Conservation (phyloP, 441 rosid species). For the Aleurites moluccanus region DNA sequence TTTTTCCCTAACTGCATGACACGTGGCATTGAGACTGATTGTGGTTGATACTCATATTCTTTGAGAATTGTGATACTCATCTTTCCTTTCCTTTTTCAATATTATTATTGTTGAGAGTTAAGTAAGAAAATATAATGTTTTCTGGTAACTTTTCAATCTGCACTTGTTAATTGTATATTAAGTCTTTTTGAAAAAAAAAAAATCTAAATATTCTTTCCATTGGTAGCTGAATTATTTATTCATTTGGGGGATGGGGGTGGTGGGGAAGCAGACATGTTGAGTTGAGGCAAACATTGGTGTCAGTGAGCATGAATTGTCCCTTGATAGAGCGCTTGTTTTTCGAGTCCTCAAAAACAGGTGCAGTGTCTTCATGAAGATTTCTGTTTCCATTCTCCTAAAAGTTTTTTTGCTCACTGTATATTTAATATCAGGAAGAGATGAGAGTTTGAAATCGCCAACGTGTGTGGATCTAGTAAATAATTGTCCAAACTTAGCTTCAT, state of each 20-base stretch:
- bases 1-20: background rate
- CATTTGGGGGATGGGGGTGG: background rate
- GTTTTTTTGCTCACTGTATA: slow-evolving; percentile 27
- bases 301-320: slow-evolving; percentile 61
- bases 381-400: slow-evolving; percentile 7
- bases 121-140: too few species aligned
- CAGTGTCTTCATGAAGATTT: slow-evolving; percentile 17
- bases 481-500: slow-evolving; percentile 65
- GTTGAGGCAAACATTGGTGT: slow-evolving; percentile 58
- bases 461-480: slow-evolving; percentile 61
- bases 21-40: background rate
- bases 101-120: background rate
- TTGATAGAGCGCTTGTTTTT: slow-evolving; percentile 74
- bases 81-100: background rate
- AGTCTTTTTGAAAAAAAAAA: background rate
- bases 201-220: background rate
- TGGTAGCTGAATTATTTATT: background rate
- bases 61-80: background rate
- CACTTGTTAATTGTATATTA: background rate
- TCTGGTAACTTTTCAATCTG: too few species aligned
- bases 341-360: slow-evolving; percentile 58
- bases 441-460: slow-evolving; percentile 55
- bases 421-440: slow-evolving; percentile 60
- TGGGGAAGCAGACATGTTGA: slow-evolving; percentile 47
- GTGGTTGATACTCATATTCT: background rate